These are phyloP conservation scores for Diaporthe capsici DNA, from an alignment of 2,329 filamentous ascomycete species.

Conservation along the genomic window DNA sequence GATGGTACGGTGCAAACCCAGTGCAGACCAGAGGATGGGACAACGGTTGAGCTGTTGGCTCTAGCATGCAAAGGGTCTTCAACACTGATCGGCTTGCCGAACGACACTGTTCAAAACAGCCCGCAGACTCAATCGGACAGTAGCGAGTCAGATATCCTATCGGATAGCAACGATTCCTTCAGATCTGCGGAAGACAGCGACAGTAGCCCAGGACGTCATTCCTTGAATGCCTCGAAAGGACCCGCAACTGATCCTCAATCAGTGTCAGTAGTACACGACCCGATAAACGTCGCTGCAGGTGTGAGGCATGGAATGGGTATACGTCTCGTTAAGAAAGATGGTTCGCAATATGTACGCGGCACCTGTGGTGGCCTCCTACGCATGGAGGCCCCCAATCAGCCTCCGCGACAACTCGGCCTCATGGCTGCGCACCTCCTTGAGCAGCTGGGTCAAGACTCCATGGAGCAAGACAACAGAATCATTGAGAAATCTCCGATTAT, in stretches of 20 bases:
- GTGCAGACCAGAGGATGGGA: not conserved
- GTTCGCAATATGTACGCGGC: not conserved
- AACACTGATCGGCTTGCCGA: not conserved
- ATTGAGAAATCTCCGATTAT: no score
- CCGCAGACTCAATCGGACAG: not conserved
- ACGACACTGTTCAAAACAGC: not conserved
- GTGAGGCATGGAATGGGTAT: not conserved
- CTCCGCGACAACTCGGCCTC: not conserved
- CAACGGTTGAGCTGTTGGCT: not conserved
- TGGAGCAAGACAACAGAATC: not conserved
- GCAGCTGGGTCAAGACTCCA: not conserved
- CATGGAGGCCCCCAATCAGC: not conserved
- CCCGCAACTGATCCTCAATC: not conserved
- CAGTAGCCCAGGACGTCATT: not conserved
- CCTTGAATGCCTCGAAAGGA: not conserved
- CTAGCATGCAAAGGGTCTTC: not conserved
- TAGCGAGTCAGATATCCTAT: not conserved
- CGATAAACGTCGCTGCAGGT: not conserved
- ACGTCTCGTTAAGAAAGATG: not conserved
- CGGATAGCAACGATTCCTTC: not conserved
- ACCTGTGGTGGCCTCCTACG: conserved; percentile 3
- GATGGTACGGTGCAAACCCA: not conserved
- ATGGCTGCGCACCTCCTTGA: not conserved
- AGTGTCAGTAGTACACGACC: not conserved
- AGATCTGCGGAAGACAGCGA: not conserved